Evolutionary conservation across 371 early-diverging fungal genomes (phyloP), one percentile per base, ranked within the genome.

Genomic region (Mucor indicus): DNA sequence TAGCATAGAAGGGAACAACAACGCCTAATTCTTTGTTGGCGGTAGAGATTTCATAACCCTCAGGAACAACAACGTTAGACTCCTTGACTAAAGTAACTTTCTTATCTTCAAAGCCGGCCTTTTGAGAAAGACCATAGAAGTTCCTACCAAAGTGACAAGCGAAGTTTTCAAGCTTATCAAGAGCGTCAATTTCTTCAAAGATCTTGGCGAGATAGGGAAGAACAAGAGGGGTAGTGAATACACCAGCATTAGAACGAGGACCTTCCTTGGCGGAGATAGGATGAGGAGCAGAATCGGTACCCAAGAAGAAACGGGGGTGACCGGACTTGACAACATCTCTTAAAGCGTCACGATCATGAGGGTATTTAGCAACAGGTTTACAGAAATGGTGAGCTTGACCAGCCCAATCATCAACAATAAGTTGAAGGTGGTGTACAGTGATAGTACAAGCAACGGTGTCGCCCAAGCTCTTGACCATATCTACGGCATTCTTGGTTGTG

Each of bases 361-460:
- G 95, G 60, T 67, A 95, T 69, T 98, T 98, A 31, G 98, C 97
- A 13, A 98, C 97, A 22, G 98, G 98, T 69, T 98, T 98, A 80
- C 98, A 98, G 64, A 91, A 98, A 69, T 93, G 86, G 64, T 97
- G 97, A 47, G 89, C 86, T 54, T 92, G 84, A 11, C 94, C 94
- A 17, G 95, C 96, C 97, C 97, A 97, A 71, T 97, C 96, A 63
- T 98, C 96, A 2, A 96, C 91, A 27, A 88, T 79, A 10, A 98
- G 69, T 42, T 86, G 76, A 51, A 98, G 67, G 58, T 98, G 97
- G 69, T 98, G 98, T 1, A 93, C 87, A 3, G 98, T 98, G 64
- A 98, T 94, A 24, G 89, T 89, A 67, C 95, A 93, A 1, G 83
- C 98, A 9, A 98, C 93, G 9, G 92, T 95, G 30, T 84, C 83